Base-by-base conservation (phyloP, 1,139 yeast species). In the Hansenula sp. region DNA sequence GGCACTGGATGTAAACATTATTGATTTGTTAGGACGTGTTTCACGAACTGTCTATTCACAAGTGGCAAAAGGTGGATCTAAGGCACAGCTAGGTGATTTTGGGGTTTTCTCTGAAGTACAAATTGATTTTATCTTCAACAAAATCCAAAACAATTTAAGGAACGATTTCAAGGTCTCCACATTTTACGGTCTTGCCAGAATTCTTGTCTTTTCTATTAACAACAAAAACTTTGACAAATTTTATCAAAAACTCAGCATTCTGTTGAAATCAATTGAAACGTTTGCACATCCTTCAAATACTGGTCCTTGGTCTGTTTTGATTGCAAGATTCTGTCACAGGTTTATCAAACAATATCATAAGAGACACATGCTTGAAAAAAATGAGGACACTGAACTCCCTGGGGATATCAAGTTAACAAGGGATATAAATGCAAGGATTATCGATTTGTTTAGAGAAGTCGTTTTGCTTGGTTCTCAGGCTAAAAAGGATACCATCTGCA, bases 201-300 rank as follows among this genome's bases (percentile, higher is more conserved):
- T 86, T 11, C 68, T 91, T 11, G 71, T 86, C 0, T 82, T 76
- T 59, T 83, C 94, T 0, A 66, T 90, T 9, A 73, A 74, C 33
- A 85, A 89, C 0, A 67, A 71, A 12, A 57, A 65, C 33, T 65
- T 71, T 5, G 74, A 67, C n/a, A 77, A 77, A 3, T 72, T 84
- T 13, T 60, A 86, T 52, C 77, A 72, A 12, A 69, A 74, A 35
- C 57, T 93, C 15, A 70, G 71, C 34, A 72, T 79, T 0, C 66
- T 87, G 36, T 58, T 84, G 25, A 81, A 82, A 49, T 81, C 96
- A 0, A 71, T 90, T n/a, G 84, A 80, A 51, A 87, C 96, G 32
- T 88, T 84, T 63, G 83, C 83, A 12, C 97, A 93, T 64, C 99
- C 99, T 5, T 90, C 98, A 0, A 91, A 91, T 60, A 66, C 74